Conservation (phyloP, 768 basidiomycete species). For the Mycena alexandri region DNA sequence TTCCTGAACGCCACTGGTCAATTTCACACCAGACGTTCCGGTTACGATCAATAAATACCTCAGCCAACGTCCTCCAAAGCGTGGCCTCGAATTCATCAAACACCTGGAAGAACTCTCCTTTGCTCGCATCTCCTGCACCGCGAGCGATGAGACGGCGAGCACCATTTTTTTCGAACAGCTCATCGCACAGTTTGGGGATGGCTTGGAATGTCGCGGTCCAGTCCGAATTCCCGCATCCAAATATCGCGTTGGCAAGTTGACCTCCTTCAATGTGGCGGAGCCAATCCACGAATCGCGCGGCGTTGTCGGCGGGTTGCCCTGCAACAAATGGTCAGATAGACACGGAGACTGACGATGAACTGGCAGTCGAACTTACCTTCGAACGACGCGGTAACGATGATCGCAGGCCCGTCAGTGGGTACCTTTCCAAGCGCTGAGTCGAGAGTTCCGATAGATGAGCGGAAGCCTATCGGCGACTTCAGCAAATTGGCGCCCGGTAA, state of each 20-base stretch:
- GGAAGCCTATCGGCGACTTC: constrained; percentile 48
- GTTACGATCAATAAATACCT: constrained; percentile 40
- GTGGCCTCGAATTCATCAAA: constrained; percentile 57
- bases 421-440: constrained; percentile 53
- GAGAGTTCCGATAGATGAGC: constrained; percentile 52
- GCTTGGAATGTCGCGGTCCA: constrained; percentile 62
- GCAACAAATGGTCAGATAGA: too few species aligned
- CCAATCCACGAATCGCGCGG: constrained; percentile 58
- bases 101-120: constrained; percentile 55
- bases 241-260: constrained; percentile 53
- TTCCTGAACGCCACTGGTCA: constrained; percentile 39
- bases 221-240: constrained; percentile 63
- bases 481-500: not conserved
- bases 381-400: constrained; percentile 62
- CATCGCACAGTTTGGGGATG: constrained; percentile 57
- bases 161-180: constrained; percentile 47
- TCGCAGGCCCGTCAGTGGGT: constrained; percentile 57
- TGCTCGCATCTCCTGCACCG: constrained; percentile 57
- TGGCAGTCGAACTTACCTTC: constrained; percentile 51
- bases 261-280: constrained; percentile 46
- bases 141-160: constrained; percentile 50
- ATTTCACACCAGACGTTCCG: not conserved
- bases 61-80: constrained; percentile 51
- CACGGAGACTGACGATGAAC: too few species aligned
- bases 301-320: constrained; percentile 64